These are phyloP conservation scores for Cardiospermum halicacabum DNA, from an alignment of 345 rosid species.

Conservation along the genomic window DNA sequence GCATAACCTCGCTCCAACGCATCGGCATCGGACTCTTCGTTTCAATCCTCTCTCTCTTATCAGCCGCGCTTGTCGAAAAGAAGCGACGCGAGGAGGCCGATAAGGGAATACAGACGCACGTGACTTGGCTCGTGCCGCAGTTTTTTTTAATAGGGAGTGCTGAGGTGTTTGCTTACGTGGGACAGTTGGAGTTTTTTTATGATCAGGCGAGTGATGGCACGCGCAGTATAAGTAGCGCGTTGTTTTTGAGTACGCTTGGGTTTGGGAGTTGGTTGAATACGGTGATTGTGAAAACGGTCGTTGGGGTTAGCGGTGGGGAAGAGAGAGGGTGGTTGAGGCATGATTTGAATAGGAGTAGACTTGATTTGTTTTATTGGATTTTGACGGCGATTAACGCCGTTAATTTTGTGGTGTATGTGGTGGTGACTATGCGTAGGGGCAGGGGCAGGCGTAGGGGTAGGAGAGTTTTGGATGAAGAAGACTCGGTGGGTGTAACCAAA, in stretches of 20 bases:
- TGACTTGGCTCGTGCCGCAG: constrained; percentile 59
- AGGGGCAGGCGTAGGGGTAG: constrained; percentile 39
- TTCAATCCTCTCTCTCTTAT: constrained; percentile 33
- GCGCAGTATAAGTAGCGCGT: constrained; percentile 44
- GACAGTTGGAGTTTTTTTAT: constrained; percentile 56
- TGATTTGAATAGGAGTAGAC: constrained; percentile 35
- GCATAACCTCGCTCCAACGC: constrained; percentile 51
- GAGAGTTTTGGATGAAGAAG: constrained; percentile 1
- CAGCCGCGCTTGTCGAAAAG: constrained; percentile 47
- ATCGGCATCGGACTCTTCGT: constrained; percentile 55
- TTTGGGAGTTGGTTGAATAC: constrained; percentile 51
- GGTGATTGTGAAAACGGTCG: constrained; percentile 35
- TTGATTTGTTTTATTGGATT: constrained; percentile 47
- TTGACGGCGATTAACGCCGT: constrained; percentile 33
- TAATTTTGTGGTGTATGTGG: constrained; percentile 33
- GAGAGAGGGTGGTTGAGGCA: constrained; percentile 44
- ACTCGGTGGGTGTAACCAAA: no score
- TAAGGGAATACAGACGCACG: constrained; percentile 21
- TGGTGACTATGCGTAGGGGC: constrained; percentile 28
- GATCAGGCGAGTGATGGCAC: constrained; percentile 61
- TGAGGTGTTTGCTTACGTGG: constrained; percentile 52
- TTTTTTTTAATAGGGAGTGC: constrained; percentile 40
- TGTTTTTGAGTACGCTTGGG: constrained; percentile 49
- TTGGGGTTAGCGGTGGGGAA: constrained; percentile 36
- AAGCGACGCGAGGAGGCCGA: constrained; percentile 27